Evolutionary conservation across 441 rosid genomes (phyloP).

Genomic region (Mallotus repandus): DNA sequence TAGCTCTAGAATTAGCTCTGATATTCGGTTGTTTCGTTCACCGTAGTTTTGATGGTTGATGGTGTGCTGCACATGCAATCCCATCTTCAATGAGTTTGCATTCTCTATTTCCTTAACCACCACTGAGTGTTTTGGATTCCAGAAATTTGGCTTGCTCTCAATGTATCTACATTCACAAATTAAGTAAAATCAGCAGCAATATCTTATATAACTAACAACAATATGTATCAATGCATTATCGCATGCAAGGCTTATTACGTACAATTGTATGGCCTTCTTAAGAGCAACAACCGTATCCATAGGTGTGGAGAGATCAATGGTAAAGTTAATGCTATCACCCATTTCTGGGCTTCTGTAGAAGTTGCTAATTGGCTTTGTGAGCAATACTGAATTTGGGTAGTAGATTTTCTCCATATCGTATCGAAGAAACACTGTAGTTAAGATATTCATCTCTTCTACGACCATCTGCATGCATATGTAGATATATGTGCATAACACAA

Average conservation of each 20-base stretch:
- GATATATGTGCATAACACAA: too few relatives aligned
- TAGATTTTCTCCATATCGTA: constrained; percentile 47
- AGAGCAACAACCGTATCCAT: constrained; percentile 33
- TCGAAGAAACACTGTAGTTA: constrained; percentile 39
- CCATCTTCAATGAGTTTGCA: constrained; percentile 36
- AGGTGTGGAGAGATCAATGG: constrained; percentile 40
- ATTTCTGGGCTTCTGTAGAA: constrained; percentile 50
- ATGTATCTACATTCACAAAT: constrained; percentile 31
- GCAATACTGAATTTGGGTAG: constrained; percentile 40
- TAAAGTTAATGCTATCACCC: constrained; percentile 42
- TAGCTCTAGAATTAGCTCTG: constrained; percentile 41
- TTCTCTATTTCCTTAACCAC: constrained; percentile 42
- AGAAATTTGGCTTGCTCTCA: constrained; percentile 37
- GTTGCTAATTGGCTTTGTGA: constrained; percentile 46
- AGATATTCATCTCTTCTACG: constrained; percentile 50
- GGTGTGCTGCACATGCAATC: constrained; percentile 35
- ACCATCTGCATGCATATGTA: constrained; percentile 29
- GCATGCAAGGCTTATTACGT: neutral
- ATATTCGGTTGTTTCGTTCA: constrained; percentile 31
- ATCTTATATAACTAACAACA: too few relatives aligned
- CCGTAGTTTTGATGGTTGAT: constrained; percentile 45
- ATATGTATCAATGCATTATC: too few relatives aligned
- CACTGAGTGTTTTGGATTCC: constrained; percentile 38
- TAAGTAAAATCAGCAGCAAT: too few relatives aligned
- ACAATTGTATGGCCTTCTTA: constrained; percentile 36